phyloP scores from a whole-genome alignment of 2,329 filamentous ascomycete species.

The Calonectria pseudoturangicola region DNA sequence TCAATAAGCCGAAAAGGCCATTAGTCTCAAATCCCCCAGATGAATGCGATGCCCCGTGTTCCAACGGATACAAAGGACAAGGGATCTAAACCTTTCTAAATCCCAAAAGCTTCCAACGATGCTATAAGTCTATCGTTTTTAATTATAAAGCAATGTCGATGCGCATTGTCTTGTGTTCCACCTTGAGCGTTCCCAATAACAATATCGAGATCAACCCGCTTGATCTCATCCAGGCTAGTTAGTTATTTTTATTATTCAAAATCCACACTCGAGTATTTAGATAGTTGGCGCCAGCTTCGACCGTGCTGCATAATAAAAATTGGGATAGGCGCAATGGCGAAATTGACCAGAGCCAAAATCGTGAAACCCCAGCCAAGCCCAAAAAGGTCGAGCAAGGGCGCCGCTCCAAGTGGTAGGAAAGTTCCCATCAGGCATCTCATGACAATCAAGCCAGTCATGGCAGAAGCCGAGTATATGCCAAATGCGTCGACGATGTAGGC shows the following conservation, averaged over 20 bases:
- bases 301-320: conserved; percentile 6
- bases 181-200: not conserved
- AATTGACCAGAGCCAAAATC: not conserved
- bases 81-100: no score
- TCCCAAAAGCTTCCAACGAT: no score
- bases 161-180: not conserved
- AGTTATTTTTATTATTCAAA: no score
- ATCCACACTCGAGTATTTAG: not conserved
- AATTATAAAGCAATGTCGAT: no score
- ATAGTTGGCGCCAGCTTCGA: not conserved
- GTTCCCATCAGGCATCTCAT: conserved; percentile 6
- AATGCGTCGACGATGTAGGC: conserved; percentile 16
- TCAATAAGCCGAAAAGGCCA: no score
- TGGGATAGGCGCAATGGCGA: not conserved
- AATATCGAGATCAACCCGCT: not conserved
- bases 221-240: no score
- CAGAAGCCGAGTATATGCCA: conserved; percentile 5
- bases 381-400: not conserved
- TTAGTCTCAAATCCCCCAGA: no score
- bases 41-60: no score
- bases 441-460: conserved; percentile 6
- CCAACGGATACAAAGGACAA: no score
- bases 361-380: conserved; percentile 8
- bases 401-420: conserved; percentile 5
- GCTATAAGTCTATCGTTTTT: no score